These are phyloP conservation scores for Metarhizium guizhouense DNA, from an alignment of 2,329 filamentous ascomycete species.

Conservation along the genomic window DNA sequence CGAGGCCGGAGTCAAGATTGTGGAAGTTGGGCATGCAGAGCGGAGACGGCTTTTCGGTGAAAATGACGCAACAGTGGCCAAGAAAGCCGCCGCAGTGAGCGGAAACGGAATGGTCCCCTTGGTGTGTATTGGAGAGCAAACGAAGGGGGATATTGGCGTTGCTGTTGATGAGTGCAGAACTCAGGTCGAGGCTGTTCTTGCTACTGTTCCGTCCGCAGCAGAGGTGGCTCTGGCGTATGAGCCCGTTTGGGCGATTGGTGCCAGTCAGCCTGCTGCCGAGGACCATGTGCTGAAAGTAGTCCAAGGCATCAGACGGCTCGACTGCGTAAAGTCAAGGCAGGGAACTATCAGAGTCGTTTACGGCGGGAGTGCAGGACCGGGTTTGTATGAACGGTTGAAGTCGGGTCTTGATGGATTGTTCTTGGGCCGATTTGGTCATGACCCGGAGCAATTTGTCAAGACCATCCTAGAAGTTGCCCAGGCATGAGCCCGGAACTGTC, in stretches of 20 bases:
- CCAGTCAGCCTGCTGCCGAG: conserved; percentile 58
- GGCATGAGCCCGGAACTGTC: conserved; percentile 14
- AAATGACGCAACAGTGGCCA: conserved; percentile 57
- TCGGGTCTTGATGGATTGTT: conserved; percentile 72
- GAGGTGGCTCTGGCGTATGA: conserved; percentile 78
- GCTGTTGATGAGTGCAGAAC: conserved; percentile 57
- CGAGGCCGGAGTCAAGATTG: conserved; percentile 60
- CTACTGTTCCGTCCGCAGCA: conserved; percentile 48
- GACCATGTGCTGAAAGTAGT: conserved; percentile 67
- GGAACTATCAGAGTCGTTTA: conserved; percentile 65
- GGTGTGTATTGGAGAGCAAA: conserved; percentile 71
- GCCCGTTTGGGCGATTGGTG: conserved; percentile 83
- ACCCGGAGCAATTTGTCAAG: conserved; percentile 60
- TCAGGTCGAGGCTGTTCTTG: conserved; percentile 58
- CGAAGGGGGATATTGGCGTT: conserved; percentile 35
- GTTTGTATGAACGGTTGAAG: conserved; percentile 59
- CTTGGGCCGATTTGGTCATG: conserved; percentile 72
- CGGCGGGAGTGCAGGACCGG: conserved; percentile 74
- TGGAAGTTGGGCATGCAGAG: conserved; percentile 78
- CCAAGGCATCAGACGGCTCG: conserved; percentile 47
- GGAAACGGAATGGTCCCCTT: conserved; percentile 66
- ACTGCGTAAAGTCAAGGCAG: conserved; percentile 39
- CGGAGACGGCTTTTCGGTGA: conserved; percentile 64
- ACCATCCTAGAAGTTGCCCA: conserved; percentile 63
- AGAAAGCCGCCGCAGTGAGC: conserved; percentile 60